These are phyloP conservation scores for Phaeolepiota aurea DNA, from an alignment of 768 basidiomycete genomes.

Conservation along the genomic window DNA sequence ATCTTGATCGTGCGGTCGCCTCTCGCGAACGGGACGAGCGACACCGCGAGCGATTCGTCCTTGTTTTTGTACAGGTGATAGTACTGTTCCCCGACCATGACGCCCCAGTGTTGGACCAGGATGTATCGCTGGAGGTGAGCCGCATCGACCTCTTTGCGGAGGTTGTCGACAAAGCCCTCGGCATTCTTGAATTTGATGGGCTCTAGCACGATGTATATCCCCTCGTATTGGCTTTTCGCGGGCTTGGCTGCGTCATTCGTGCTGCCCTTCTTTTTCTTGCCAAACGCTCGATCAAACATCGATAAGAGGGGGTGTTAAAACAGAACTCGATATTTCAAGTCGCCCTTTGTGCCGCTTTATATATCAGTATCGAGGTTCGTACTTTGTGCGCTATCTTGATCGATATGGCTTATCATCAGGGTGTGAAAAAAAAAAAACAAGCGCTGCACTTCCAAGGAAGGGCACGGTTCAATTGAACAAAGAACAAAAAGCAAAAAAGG, in stretches of 20 bases:
- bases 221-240: not conserved
- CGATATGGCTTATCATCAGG: too few species aligned
- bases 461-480: too few species aligned
- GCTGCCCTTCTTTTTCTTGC: too few species aligned
- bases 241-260: not conserved
- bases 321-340: too few species aligned
- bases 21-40: not conserved
- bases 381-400: too few species aligned
- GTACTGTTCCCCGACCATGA: not conserved
- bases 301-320: too few species aligned
- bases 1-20: not conserved
- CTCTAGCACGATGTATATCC: not conserved
- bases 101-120: constrained; percentile 1
- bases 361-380: too few species aligned
- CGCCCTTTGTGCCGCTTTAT: too few species aligned
- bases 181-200: constrained; percentile 1
- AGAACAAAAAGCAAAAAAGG: too few species aligned
- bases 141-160: not conserved
- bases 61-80: constrained; percentile 1
- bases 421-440: too few species aligned
- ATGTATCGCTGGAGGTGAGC: not conserved
- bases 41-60: not conserved
- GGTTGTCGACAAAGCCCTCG: not conserved
- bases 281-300: too few species aligned
- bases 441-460: too few species aligned